Evolutionary conservation across 305 asterid genomes (phyloP), one percentile per base, ranked within the genome.

Genomic region (Solanum hybrid): DNA sequence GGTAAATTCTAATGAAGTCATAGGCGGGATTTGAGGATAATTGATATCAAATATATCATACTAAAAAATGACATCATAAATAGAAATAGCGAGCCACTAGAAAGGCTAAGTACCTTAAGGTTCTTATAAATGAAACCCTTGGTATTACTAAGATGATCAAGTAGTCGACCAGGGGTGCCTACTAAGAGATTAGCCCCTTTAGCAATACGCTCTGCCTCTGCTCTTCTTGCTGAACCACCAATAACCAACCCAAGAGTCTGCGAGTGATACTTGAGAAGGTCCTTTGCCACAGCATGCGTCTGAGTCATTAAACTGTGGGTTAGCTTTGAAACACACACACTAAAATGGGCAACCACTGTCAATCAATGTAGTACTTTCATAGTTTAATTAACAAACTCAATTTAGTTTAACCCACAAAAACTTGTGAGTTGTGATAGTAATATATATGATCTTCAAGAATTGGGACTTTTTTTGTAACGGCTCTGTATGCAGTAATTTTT

Each of bases 81-180:
- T 22, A 56, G 69, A 80, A 56, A 85, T 6, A 56, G 35, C 13
- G 10, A 32, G 76, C 87, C 7, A 4, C 7, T 85, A 0, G 75
- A 85, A 26, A 26, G 81, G 9, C 86, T 14, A 19, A 73, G 26
- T 90, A 97, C 99, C 99, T 94, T 93, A 51, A 97, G 92, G 90
- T 95, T 96, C 90, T 96, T 96, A 91, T 88, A 97, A 36, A 95
- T 93, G 91, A 97, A 97, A 56, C 98, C 97, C 90, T 95, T 95
- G 35, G 99, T 95, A 87, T 95, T 94, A 71, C 95, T 96, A 90
- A 97, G 98, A 92, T 97, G 99, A 91, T 97, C 99, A 89, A 97
- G 98, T 90, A 97, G 98, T 79, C 99, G 98, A 79, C 99, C 99
- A 87, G 99, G 99, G 69, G 99, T 97, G 19, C 95, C 97, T 64